phyloP scores from a whole-genome alignment of 345 rosid species.

The Schrenkiella parvula region DNA sequence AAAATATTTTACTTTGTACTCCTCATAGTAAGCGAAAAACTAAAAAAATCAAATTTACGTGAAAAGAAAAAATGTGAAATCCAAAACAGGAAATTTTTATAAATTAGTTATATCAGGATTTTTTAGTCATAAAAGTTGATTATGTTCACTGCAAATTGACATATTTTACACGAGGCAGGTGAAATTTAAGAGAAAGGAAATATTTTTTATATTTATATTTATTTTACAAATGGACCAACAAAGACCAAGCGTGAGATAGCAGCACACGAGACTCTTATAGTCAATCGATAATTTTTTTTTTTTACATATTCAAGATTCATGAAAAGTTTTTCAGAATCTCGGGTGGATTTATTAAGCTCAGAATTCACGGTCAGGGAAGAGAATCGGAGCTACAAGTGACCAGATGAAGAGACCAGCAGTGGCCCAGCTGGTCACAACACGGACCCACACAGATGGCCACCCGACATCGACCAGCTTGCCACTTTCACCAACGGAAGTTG shows the following conservation, averaged over 20 bases:
- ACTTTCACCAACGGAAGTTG: constrained; percentile 93
- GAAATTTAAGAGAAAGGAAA: not conserved
- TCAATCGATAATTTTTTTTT: not conserved
- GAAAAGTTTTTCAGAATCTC: not conserved
- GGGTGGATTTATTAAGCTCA: constrained; percentile 27
- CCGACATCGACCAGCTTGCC: constrained; percentile 94
- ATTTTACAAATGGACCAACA: constrained; percentile 19
- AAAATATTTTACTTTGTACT: too few species aligned
- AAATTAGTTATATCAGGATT: not conserved
- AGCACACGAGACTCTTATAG: not conserved
- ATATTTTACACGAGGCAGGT: not conserved
- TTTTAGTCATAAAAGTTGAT: not conserved
- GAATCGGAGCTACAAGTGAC: constrained; percentile 84
- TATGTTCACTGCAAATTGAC: not conserved
- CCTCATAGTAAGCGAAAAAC: not conserved
- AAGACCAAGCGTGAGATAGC: not conserved
- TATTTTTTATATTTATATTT: constrained; percentile 14
- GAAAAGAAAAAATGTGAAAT: too few species aligned
- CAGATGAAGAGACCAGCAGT: constrained; percentile 86
- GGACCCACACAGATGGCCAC: constrained; percentile 96
- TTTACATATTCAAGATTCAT: constrained; percentile 11
- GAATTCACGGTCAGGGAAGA: constrained; percentile 95
- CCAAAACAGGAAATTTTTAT: not conserved
- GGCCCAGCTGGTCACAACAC: constrained; percentile 78
- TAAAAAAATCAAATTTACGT: not conserved